Evolutionary conservation across 2,329 filamentous ascomycete genomes (phyloP), one percentile per base, ranked within the genome.

Genomic region (Tolypocladium cylindrosporum): DNA sequence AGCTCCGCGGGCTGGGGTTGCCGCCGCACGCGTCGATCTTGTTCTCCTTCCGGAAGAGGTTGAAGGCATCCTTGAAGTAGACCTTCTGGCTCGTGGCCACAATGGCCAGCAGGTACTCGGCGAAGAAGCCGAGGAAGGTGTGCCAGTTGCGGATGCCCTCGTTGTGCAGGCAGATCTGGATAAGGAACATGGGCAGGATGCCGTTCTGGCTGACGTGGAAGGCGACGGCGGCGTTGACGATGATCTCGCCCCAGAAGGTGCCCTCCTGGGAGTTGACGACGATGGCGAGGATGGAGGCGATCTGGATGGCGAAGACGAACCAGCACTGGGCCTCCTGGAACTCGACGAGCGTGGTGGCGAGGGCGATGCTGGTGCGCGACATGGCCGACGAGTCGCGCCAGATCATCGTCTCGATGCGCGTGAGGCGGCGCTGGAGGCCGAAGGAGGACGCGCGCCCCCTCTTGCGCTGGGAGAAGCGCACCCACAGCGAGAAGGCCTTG

Each of bases 61-160:
- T 64, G 56, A 74, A 72, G 1, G 69, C 70, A 19, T 70, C 68
- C 8, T 63, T 61, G 56, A 73, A 73, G 55, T 66, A 66, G 31
- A 74, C 66, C 58, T 68, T 71, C 56, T 74, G 72, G 14, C 68
- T 71, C 4, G 72, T 67, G 13, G 72, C 71, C n/a, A 74, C 64
- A 55, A 73, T 67, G 42, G 72, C 72, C 2, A 74, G 67, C 5
- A 74, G 53, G 54, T 74, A 74, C 56, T 74, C 72, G 56, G 70
- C 67, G 21, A 69, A 67, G 64, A 74, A 74, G n/a, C 72, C 72
- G 9, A 74, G 56, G 55, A 74, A 74, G 1, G 72, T 74, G 45
- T 74, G 72, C 72, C 72, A 74, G 57, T 73, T 74, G 37, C 71
- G 69, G 42, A 74, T 74, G 16, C 72, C 72, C 52, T 74, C 72